Evolutionary conservation across 2,329 filamentous ascomycete species (phyloP).

Genomic region (Albifimbria verrucaria): DNA sequence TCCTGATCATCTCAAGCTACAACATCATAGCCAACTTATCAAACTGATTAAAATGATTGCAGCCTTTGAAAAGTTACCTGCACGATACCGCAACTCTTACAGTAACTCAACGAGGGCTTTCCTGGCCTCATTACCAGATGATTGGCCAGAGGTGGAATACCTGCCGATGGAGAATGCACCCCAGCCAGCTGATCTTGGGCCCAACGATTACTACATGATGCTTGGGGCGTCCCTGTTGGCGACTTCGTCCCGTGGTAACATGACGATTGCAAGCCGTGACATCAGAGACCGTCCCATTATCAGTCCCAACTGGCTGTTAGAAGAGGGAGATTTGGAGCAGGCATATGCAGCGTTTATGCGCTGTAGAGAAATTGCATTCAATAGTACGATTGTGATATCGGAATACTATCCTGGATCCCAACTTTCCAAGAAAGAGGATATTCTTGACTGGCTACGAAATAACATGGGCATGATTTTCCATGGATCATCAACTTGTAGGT

Average conservation of each 20-base stretch:
- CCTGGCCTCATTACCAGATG: background rate
- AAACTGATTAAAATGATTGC: background rate
- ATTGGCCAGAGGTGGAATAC: background rate
- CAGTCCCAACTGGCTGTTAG: conserved; percentile 1
- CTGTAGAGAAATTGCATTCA: background rate
- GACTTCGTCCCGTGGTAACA: background rate
- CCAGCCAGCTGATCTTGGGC: background rate
- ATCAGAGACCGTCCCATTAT: conserved; percentile 1
- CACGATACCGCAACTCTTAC: background rate
- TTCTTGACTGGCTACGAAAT: background rate
- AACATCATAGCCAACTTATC: no score
- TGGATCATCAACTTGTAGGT: background rate
- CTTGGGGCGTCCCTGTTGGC: background rate
- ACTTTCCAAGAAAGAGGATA: background rate
- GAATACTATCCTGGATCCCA: background rate
- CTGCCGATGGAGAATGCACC: background rate
- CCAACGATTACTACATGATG: background rate
- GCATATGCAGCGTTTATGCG: background rate
- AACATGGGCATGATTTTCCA: background rate
- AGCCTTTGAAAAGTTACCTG: background rate
- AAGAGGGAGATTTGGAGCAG: background rate
- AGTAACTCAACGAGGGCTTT: background rate
- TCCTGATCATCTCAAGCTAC: no score
- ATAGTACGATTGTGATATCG: background rate
- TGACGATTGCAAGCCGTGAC: conserved; percentile 1